Evolutionary conservation across 1,284 basidiomycete species (phyloP).

Genomic region (Phellopilus nigrolimitatus): DNA sequence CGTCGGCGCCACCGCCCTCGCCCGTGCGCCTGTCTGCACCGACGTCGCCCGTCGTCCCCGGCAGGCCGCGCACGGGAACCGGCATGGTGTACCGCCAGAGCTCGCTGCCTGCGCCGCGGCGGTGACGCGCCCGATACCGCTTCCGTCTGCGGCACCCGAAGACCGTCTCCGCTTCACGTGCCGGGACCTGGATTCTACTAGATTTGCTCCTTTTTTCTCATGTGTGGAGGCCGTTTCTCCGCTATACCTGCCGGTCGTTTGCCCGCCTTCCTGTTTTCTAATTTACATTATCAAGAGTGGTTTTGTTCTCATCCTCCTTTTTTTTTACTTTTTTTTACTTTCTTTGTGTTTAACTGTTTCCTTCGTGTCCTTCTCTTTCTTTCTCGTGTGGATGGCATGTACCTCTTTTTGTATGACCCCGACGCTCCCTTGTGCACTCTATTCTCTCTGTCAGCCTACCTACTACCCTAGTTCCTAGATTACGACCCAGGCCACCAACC

Average conservation of each 20-base stretch:
- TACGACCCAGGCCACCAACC: too few species aligned
- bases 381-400: not conserved
- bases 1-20: not conserved
- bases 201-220: not conserved
- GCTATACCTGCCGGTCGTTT: not conserved
- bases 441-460: not conserved
- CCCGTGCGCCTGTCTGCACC: slow-evolving; percentile 20
- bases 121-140: too few species aligned
- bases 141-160: not conserved
- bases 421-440: slow-evolving; percentile 1
- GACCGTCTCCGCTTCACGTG: not conserved
- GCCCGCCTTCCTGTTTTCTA: not conserved
- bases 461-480: too few species aligned
- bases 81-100: slow-evolving; percentile 56
- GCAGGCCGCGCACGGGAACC: slow-evolving; percentile 54
- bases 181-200: not conserved
- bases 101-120: slow-evolving; percentile 16
- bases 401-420: not conserved
- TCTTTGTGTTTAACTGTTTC: too few species aligned
- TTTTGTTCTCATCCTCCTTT: not conserved
- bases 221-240: not conserved
- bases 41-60: slow-evolving; percentile 29
- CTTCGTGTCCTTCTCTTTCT: too few species aligned
- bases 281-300: not conserved
- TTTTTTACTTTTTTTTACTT: not conserved